A percentile compares a stretch with the other conserved stretches of the same genome.
These are phyloP conservation scores for Exutisphaerella laricina DNA, from an alignment of 2,329 filamentous ascomycete species.

Conservation along the genomic window DNA sequence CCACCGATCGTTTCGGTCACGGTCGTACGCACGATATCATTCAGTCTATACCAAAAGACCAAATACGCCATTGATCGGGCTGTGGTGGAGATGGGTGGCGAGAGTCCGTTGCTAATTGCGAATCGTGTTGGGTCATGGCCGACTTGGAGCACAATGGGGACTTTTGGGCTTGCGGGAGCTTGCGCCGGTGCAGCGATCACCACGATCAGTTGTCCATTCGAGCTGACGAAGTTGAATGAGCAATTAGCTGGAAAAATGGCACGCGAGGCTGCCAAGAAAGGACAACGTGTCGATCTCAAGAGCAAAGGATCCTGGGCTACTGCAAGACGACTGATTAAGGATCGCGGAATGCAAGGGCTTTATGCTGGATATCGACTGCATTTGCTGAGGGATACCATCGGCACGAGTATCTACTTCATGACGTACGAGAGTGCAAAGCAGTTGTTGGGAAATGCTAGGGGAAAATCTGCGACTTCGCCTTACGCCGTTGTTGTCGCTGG, in stretches of 20 bases:
- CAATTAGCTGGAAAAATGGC: slow-evolving; percentile 78
- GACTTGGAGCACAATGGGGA: slow-evolving; percentile 65
- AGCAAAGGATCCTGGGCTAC: slow-evolving; percentile 43
- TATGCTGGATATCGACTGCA: slow-evolving; percentile 79
- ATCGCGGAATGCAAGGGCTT: slow-evolving; percentile 65
- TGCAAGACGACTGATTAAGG: slow-evolving; percentile 68
- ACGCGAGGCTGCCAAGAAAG: slow-evolving; percentile 21
- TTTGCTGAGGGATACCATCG: slow-evolving; percentile 78
- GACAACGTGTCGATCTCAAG: slow-evolving; percentile 12
- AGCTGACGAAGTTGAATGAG: slow-evolving; percentile 82
- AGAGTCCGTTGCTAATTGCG: slow-evolving; percentile 68
- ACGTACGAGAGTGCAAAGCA: slow-evolving; percentile 86
- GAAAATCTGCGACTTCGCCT: slow-evolving; percentile 70
- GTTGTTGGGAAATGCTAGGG: slow-evolving; percentile 67
- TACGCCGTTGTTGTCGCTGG: slow-evolving; percentile 72
- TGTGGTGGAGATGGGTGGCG: slow-evolving; percentile 59
- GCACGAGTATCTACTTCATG: slow-evolving; percentile 81
- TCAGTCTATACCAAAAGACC: slow-evolving; percentile 72
- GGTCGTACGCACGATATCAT: slow-evolving; percentile 69
- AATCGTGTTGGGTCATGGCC: slow-evolving; percentile 66
- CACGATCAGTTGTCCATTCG: slow-evolving; percentile 77
- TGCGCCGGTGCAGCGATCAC: slow-evolving; percentile 76
- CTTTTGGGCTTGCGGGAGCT: slow-evolving; percentile 72
- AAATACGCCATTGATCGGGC: slow-evolving; percentile 68
- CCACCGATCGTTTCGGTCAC: slow-evolving; percentile 77